phyloP scores from a whole-genome alignment of 2,329 filamentous ascomycete genomes.

The Diaporthe velutina region DNA sequence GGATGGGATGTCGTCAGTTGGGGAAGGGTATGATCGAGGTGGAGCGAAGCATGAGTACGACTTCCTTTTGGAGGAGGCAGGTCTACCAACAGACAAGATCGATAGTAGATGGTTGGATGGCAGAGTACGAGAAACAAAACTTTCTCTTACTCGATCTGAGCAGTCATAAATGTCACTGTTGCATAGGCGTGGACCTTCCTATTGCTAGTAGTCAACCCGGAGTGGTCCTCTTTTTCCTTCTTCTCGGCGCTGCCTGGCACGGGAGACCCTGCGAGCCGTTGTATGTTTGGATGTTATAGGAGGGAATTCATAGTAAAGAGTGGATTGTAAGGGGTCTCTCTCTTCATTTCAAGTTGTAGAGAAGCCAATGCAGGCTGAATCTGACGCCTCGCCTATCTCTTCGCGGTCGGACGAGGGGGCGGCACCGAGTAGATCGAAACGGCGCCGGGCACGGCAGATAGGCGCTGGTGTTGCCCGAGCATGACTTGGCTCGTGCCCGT shows the following conservation, averaged over 20 bases:
- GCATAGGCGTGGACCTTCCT: conserved; percentile 5
- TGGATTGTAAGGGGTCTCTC: neutral
- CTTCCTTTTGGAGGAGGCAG: neutral
- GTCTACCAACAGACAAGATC: neutral
- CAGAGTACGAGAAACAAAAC: neutral
- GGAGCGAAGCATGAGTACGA: neutral
- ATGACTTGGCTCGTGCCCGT: conserved; percentile 2
- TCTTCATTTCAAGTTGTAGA: neutral
- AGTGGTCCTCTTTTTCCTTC: too few relatives aligned
- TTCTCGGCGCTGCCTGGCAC: neutral
- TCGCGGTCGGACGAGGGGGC: conserved; percentile 13
- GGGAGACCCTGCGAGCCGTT: conserved; percentile 18
- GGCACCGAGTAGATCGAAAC: conserved; percentile 10
- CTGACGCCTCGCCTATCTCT: conserved; percentile 7
- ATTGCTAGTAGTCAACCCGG: neutral
- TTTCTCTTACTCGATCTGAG: conserved; percentile 2
- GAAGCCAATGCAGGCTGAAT: conserved; percentile 17
- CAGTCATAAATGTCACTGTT: conserved; percentile 7
- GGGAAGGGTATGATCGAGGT: conserved; percentile 8
- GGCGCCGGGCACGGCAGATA: conserved; percentile 28
- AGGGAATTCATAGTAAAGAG: neutral
- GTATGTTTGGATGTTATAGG: neutral
- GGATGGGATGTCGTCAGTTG: neutral
- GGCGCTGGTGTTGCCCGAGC: conserved; percentile 6
- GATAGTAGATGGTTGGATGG: neutral